Conservation (phyloP, 2,329 filamentous ascomycete species). For the Phialophora expanda region DNA sequence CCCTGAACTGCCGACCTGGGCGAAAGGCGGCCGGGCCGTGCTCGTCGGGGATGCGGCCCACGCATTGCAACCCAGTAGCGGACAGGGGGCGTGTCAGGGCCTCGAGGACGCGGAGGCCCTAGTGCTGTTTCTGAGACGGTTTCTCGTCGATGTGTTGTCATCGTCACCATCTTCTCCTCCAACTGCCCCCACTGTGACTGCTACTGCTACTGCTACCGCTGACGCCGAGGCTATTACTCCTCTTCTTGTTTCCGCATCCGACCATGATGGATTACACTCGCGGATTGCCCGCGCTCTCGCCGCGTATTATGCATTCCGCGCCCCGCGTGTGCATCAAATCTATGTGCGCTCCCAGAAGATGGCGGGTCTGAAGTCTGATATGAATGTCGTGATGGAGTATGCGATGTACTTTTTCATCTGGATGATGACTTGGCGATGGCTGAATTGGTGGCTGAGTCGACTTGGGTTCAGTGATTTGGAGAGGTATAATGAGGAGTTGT, state of each 20-base stretch:
- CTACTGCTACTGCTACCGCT: too few species aligned
- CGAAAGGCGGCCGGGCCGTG: constrained; percentile 52
- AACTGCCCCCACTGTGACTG: too few species aligned
- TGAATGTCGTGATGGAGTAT: constrained; percentile 46
- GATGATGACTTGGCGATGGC: constrained; percentile 42
- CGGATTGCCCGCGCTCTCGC: constrained; percentile 40
- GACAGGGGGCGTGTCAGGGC: constrained; percentile 62
- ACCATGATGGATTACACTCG: not conserved
- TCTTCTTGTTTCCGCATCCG: not conserved
- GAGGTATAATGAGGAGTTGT: constrained; percentile 37
- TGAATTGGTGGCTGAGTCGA: not conserved
- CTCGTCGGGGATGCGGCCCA: constrained; percentile 64
- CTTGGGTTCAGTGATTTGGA: constrained; percentile 1
- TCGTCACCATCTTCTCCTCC: not conserved
- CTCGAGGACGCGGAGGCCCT: constrained; percentile 61
- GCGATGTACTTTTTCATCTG: constrained; percentile 48
- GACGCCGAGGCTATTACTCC: not conserved
- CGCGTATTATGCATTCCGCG: constrained; percentile 45
- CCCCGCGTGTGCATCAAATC: constrained; percentile 46
- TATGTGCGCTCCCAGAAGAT: constrained; percentile 43
- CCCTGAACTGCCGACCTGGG: constrained; percentile 56
- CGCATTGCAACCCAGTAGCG: constrained; percentile 59
- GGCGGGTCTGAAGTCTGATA: constrained; percentile 46
- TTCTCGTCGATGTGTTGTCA: constrained; percentile 8
- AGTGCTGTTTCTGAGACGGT: constrained; percentile 48